phyloP scores from a whole-genome alignment of 2,329 filamentous ascomycete genomes.

The Exophiala spinifera region DNA sequence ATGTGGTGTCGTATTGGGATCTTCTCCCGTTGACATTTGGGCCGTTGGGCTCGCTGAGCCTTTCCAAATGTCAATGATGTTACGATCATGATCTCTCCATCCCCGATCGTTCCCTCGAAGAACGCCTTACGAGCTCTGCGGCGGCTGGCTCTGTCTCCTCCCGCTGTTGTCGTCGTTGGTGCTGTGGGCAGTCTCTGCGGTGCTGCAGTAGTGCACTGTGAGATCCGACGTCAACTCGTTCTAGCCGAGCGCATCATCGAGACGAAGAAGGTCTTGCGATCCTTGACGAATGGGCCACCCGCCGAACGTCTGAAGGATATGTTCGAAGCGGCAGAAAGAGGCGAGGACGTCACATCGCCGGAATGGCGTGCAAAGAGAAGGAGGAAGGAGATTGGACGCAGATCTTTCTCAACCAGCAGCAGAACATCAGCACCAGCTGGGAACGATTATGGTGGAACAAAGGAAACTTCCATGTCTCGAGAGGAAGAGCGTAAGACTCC shows the following conservation, averaged over 20 bases:
- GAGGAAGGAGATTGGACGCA: conserved; percentile 11
- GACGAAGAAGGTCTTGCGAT: conserved; percentile 44
- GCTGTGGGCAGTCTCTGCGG: conserved; percentile 40
- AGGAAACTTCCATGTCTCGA: not conserved
- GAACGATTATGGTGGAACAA: no score
- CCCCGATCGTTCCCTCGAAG: conserved; percentile 39
- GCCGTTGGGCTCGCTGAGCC: not conserved
- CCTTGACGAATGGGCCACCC: conserved; percentile 29
- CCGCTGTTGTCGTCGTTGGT: conserved; percentile 30
- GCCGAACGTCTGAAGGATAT: conserved; percentile 38
- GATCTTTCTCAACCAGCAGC: conserved; percentile 13
- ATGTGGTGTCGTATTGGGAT: no score
- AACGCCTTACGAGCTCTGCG: conserved; percentile 43
- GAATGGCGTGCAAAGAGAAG: conserved; percentile 34
- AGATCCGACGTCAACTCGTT: conserved; percentile 40
- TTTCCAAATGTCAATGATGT: not conserved
- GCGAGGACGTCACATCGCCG: conserved; percentile 42
- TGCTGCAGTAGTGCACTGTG: conserved; percentile 42
- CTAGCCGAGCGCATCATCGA: conserved; percentile 44
- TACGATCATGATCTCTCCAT: conserved; percentile 7
- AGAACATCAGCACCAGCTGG: not conserved
- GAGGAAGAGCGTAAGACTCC: not conserved
- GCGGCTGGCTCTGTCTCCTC: conserved; percentile 35
- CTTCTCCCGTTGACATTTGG: no score
- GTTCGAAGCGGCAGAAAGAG: conserved; percentile 45